Conservation (phyloP, 129 eudicot genomes). For the Artemisia argyi region DNA sequence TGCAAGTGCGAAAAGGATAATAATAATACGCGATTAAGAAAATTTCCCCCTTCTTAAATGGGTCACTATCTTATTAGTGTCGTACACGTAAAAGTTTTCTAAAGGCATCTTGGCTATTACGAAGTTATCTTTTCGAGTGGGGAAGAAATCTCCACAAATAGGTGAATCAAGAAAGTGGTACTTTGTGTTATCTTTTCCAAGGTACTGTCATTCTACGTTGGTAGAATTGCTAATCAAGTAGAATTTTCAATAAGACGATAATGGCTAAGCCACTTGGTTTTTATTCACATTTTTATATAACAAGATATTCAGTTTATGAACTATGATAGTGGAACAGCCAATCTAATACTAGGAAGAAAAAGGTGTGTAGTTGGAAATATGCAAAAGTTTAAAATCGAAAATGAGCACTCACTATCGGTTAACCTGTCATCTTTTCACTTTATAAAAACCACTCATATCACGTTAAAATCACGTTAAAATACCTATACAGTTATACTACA, state of each 20-base stretch:
- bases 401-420: conserved; percentile 20
- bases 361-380: conserved; percentile 21
- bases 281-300: conserved; percentile 18
- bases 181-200: conserved; percentile 9
- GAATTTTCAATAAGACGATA: conserved; percentile 19
- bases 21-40: no score
- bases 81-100: conserved; percentile 5
- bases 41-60: conserved; percentile 12
- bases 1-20: no score
- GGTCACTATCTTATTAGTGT: conserved; percentile 22
- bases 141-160: conserved; percentile 9
- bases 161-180: conserved; percentile 7
- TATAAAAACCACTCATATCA: conserved; percentile 9
- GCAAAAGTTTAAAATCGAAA: conserved; percentile 22
- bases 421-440: conserved; percentile 20
- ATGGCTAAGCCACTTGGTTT: conserved; percentile 28
- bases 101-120: neutral
- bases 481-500: conserved; percentile 25
- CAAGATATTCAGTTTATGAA: conserved; percentile 17
- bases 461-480: conserved; percentile 14
- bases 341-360: conserved; percentile 20
- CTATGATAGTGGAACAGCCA: conserved; percentile 24
- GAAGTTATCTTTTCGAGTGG: conserved; percentile 13
- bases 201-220: conserved; percentile 13
- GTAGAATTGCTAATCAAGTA: conserved; percentile 12